Base-by-base conservation (phyloP, 1,284 basidiomycete genomes). In the Sphagnurus paluster region DNA sequence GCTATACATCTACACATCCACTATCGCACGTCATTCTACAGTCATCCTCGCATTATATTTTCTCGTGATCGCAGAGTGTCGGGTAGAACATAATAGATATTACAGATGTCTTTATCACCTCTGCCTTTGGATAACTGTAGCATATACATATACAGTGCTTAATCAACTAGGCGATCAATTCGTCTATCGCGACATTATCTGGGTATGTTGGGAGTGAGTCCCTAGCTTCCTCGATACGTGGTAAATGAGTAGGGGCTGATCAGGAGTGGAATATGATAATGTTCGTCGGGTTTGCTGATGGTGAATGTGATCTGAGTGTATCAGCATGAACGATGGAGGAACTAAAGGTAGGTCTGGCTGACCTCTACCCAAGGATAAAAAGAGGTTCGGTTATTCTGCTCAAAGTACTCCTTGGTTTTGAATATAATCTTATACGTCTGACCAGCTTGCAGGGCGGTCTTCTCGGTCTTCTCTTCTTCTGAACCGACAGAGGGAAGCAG, bases 361-460 rank as follows among this genome's bases (percentile, higher is more conserved):
- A 90, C 91, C 77, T 94, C 91, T 4, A 93, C 85, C 75, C 82
- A 84, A 1, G 93, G 93, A 69, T 93, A 96, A 61, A 97, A 95
- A 13, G 83, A 87, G 45, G 79, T 70, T 36, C 82, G 74, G 2
- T 71, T 75, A 0, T 74, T 77, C 17, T 61, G 65, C 24, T 82
- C 80, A 62, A 95, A 96, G 64, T 96, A 95, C 4, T 82, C 77
- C 46, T 84, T 87, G 0, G 88, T 91, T 60, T 81, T 80, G 73
- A 97, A 96, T 4, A 82, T 74, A 57, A 96, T 81, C 69, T 91
- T 93, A 71, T 95, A 96, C 2, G 80, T 68, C 50, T 65, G 59
- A 1, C 86, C 84, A 13, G 74, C 67, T 2, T 66, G 51, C n/a
- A 80, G 66, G 43, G 69, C 69, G 13, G 68, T 69, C 13, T 70